Evolutionary conservation across 139 green algal genomes (phyloP), one percentile per base, ranked within the genome.

Genomic region (Spirogloea muscicola): DNA sequence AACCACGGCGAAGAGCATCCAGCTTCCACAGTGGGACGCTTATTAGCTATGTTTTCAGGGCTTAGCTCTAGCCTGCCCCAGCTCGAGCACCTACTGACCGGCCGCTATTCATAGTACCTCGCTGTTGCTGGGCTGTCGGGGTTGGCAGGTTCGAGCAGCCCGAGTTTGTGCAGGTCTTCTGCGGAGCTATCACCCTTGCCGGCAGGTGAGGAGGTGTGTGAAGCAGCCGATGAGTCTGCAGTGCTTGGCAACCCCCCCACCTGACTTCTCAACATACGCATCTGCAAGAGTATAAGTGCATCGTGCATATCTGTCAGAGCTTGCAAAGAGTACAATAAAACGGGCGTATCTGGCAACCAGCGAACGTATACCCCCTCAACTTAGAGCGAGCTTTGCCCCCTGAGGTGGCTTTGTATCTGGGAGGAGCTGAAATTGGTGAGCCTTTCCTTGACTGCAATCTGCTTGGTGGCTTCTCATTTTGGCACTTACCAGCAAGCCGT

Each of bases 401-500:
- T 58, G 18, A 58, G 18, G 5, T 58, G 5, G 18, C 39, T 13
- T 38, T 7, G 58, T 72, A 57, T 46, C 7, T 9, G 29, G 29
- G 10, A 40, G 39, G 16, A 31, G 4, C 9, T 38, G 44, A 49
- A 16, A 65, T 52, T 10, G 62, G n/a, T 52, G 44, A 52, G 13
- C 13, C 44, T 52, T 52, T 16, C 44, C 44, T 52, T 52, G 13
- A 52, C 44, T 13, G 44, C 44, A 27, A n/a, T n/a, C n/a, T n/a
- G n/a, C n/a, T n/a, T n/a, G n/a, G n/a, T n/a, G 3, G 33, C 4
- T 21, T 57, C 5, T 68, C 33, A 57, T 60, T 18, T 60, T 60
- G 13, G 13, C 13, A 51, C 43, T 25, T 51, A 51, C 43, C 72
- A 80, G 72, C 18, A 68, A 65, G 52, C 79, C 88, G n/a, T 89